Evolutionary conservation across 1,139 yeast genomes (phyloP).

Genomic region (Lodderomyces jiufengensis): DNA sequence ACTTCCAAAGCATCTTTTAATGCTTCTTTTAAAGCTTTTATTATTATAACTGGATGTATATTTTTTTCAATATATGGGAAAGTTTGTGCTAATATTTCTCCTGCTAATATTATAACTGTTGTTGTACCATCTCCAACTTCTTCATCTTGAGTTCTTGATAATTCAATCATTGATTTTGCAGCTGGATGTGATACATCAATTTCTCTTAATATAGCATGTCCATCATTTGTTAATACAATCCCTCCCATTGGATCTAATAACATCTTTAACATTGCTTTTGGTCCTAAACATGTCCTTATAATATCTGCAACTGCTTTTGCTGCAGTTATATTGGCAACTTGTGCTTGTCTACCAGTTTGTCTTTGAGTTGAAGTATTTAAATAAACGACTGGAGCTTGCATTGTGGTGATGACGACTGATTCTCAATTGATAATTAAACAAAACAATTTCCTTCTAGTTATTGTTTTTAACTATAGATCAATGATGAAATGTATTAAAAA

Average conservation of each 20-base stretch:
- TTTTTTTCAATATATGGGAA: constrained; percentile 91
- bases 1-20: constrained; percentile 86
- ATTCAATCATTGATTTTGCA: constrained; percentile 96
- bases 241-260: constrained; percentile 98
- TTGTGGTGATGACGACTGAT: constrained; percentile 11
- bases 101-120: constrained; percentile 90
- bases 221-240: constrained; percentile 94
- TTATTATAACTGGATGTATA: constrained; percentile 94
- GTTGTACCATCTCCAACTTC: constrained; percentile 99
- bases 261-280: constrained; percentile 99
- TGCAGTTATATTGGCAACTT: constrained; percentile 93
- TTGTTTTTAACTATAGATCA: too few species aligned
- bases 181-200: constrained; percentile 96
- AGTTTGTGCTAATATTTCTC: constrained; percentile 93
- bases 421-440: not conserved
- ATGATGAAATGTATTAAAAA: not conserved
- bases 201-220: constrained; percentile 88
- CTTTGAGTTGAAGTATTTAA: constrained; percentile 83
- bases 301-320: constrained; percentile 98
- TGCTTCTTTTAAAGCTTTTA: constrained; percentile 91
- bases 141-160: constrained; percentile 96
- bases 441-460: constrained; percentile 2
- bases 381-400: constrained; percentile 53
- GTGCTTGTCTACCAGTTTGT: constrained; percentile 97
- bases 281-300: constrained; percentile 97